A percentile compares a stretch with the other conserved stretches of the same genome.
phyloP scores from a whole-genome alignment of 345 rosid species.

The Hibiscus mutabilis region DNA sequence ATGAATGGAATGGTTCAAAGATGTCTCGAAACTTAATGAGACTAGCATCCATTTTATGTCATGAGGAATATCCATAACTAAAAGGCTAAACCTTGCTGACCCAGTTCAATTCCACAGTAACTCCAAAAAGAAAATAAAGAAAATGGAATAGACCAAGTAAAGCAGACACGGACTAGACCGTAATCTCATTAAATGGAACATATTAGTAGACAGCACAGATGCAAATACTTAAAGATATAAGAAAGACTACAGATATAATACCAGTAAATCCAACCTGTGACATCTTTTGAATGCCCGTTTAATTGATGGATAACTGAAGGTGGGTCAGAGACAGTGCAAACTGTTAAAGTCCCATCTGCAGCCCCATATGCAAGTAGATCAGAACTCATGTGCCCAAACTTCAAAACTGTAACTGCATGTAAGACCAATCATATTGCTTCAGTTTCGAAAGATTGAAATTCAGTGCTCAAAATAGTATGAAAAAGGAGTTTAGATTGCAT shows the following conservation, averaged over 20 bases:
- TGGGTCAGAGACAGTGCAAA: constrained; percentile 60
- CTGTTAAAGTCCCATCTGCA: constrained; percentile 85
- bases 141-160: neutral
- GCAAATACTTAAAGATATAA: constrained; percentile 17
- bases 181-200: constrained; percentile 9
- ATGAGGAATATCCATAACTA: neutral
- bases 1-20: neutral
- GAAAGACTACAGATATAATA: constrained; percentile 43
- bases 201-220: constrained; percentile 6
- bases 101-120: neutral
- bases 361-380: constrained; percentile 93
- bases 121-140: neutral
- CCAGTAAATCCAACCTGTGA: constrained; percentile 96
- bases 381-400: constrained; percentile 96
- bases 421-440: constrained; percentile 17
- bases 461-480: constrained; percentile 1
- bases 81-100: neutral
- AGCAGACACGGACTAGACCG: neutral
- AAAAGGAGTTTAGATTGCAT: constrained; percentile 6
- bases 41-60: neutral
- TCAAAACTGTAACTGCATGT: constrained; percentile 77
- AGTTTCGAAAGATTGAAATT: constrained; percentile 3
- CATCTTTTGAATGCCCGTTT: constrained; percentile 65
- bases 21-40: neutral
- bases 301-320: constrained; percentile 5